Conservation (phyloP, 1,284 basidiomycete genomes). For the Neolentinus lepideus region DNA sequence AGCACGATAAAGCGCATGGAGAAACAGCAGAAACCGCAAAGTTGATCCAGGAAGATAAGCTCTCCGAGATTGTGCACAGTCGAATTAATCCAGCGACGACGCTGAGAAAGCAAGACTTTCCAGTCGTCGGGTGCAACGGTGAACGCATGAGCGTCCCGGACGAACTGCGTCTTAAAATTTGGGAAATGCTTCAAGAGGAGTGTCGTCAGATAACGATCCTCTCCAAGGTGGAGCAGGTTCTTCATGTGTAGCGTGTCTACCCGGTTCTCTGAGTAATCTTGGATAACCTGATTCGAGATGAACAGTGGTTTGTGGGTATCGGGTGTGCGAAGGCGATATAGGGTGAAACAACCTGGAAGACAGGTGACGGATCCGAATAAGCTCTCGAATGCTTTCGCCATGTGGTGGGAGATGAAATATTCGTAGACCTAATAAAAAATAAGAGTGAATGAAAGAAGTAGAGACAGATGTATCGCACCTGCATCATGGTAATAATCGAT, state of each 20-base stretch:
- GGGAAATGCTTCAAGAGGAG: slow-evolving; percentile 94
- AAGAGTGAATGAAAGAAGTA: slow-evolving; percentile 7
- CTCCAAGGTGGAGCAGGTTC: slow-evolving; percentile 93
- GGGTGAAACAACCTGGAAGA: slow-evolving; percentile 95
- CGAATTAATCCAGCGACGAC: slow-evolving; percentile 99
- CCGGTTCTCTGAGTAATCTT: slow-evolving; percentile 93
- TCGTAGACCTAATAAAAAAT: slow-evolving; percentile 71
- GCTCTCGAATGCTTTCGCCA: slow-evolving; percentile 96
- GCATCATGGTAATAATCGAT: slow-evolving; percentile 97
- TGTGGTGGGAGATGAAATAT: slow-evolving; percentile 95
- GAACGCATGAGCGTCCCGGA: slow-evolving; percentile 87
- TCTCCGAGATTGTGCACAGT: slow-evolving; percentile 97
- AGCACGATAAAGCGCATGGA: slow-evolving; percentile 99
- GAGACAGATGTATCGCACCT: slow-evolving; percentile 40
- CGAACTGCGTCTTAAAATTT: slow-evolving; percentile 89
- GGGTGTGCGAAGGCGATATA: slow-evolving; percentile 89
- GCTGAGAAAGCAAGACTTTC: slow-evolving; percentile 93
- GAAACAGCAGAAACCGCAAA: slow-evolving; percentile 97
- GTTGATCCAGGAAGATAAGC: slow-evolving; percentile 85
- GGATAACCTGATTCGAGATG: slow-evolving; percentile 84
- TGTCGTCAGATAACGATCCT: slow-evolving; percentile 97
- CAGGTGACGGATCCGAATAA: slow-evolving; percentile 98
- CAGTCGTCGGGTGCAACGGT: slow-evolving; percentile 92
- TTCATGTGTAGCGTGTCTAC: slow-evolving; percentile 98
- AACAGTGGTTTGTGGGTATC: slow-evolving; percentile 89